Percentiles rank a stretch among this genome's conserved stretches.
These are phyloP conservation scores for Suhomyces wounanorum DNA, from an alignment of 1,139 yeast species.

Conservation along the genomic window DNA sequence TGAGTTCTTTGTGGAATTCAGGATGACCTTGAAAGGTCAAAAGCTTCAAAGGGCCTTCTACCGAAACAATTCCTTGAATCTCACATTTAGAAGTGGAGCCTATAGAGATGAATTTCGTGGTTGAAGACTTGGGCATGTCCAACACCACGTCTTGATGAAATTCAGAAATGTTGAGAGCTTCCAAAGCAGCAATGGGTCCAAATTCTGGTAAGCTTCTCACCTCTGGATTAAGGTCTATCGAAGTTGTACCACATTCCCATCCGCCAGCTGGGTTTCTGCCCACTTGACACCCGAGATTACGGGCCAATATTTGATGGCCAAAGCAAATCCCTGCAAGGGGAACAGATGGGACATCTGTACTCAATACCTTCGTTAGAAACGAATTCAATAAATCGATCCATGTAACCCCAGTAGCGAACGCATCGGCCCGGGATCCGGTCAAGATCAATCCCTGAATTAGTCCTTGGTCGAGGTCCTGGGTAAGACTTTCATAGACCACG, in stretches of 20 bases:
- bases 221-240: slow-evolving; percentile 47
- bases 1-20: slow-evolving; percentile 56
- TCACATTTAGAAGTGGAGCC: slow-evolving; percentile 58
- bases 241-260: slow-evolving; percentile 71
- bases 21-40: slow-evolving; percentile 91
- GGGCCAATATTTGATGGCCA: slow-evolving; percentile 80
- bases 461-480: slow-evolving; percentile 30
- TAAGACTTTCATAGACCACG: slow-evolving; percentile 21
- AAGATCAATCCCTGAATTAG: slow-evolving; percentile 51
- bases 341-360: slow-evolving; percentile 17
- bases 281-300: slow-evolving; percentile 63
- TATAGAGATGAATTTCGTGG: slow-evolving; percentile 36
- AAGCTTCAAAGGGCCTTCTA: slow-evolving; percentile 41
- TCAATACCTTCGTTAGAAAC: slow-evolving; percentile 33
- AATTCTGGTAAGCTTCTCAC: slow-evolving; percentile 21
- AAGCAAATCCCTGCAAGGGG: slow-evolving; percentile 75
- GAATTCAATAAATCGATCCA: slow-evolving; percentile 57
- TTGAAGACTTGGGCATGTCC: slow-evolving; percentile 32
- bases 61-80: slow-evolving; percentile 62
- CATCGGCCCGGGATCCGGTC: slow-evolving; percentile 67
- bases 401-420: slow-evolving; percentile 47
- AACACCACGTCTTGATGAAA: slow-evolving; percentile 68
- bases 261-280: slow-evolving; percentile 56
- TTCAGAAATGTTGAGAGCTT: slow-evolving; percentile 21
- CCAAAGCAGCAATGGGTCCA: slow-evolving; percentile 33